These are phyloP conservation scores for Nicotiana sylvestris DNA, from an alignment of 257 asterid species.

Conservation along the genomic window DNA sequence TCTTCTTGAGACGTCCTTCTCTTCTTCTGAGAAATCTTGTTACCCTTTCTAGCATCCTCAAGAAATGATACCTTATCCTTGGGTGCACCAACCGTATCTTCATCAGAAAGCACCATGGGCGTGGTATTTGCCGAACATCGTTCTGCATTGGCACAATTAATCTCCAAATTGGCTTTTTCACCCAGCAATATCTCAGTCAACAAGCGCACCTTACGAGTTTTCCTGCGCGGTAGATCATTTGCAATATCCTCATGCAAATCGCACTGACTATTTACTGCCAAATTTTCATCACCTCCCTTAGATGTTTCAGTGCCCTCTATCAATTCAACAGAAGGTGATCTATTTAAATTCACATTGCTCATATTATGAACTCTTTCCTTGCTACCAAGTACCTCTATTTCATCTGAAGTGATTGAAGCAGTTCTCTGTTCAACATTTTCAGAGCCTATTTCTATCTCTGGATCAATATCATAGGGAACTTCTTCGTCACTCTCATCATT, in stretches of 20 bases:
- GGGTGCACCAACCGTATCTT: constrained; percentile 23
- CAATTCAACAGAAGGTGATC: constrained; percentile 19
- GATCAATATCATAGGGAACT: background rate
- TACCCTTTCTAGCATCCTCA: constrained; percentile 18
- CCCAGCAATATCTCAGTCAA: constrained; percentile 49
- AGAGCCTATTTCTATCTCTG: background rate
- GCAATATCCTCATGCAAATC: constrained; percentile 13
- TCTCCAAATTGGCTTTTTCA: constrained; percentile 24
- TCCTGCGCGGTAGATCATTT: constrained; percentile 24
- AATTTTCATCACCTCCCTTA: constrained; percentile 30
- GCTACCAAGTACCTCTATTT: background rate
- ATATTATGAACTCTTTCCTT: background rate
- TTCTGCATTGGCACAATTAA: constrained; percentile 13
- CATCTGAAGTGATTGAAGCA: background rate
- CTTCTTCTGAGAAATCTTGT: constrained; percentile 40
- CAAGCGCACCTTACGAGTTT: constrained; percentile 51
- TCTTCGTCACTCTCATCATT: background rate
- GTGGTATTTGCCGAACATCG: constrained; percentile 19
- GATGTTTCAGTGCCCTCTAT: constrained; percentile 31
- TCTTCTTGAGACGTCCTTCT: constrained; percentile 33
- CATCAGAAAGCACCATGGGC: constrained; percentile 23
- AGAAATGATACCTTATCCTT: constrained; percentile 13
- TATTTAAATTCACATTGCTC: constrained; percentile 2
- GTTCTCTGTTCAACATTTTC: background rate
- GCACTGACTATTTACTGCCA: background rate